Evolutionary conservation across 2,329 filamentous ascomycete genomes (phyloP), one percentile per base, ranked within the genome.

Genomic region (Aureobasidium namibiae): DNA sequence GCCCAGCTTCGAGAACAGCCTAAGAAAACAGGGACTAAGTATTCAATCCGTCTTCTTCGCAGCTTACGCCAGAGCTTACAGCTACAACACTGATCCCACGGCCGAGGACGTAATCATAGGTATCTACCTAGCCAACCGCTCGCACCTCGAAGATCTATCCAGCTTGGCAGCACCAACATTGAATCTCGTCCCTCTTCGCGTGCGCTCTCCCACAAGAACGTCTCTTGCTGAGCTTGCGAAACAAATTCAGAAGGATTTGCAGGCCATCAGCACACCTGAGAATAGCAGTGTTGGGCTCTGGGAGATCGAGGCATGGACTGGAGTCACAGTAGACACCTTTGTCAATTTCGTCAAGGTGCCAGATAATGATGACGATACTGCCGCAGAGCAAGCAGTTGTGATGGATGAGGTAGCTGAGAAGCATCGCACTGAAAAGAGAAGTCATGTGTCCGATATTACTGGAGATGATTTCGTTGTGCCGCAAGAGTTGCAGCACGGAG

Each of bases 51-150:
- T 94, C 0, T 85, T 96, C 69, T 83, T 95, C 60, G 89, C 90
- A 0, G 78, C 81, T 0, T 89, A 87, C 63, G 83, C 88, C 2
- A 82, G 79, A 62, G 67, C 78, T 6, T 77, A 80, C 66, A 75
- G 34, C 9, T 67, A 72, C 4, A 61, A 64, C 67, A 75, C 36
- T 2, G 31, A 31, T 13, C 16, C 42, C 5, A 23, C 45, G 2
- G 61, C 56, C 6, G 38, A 67, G 6, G 75, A 82, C 39, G 71
- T 89, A 1, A 73, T 90, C 0, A 79, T 96, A 53, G 92, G 91
- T 1, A 73, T 96, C 23, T 96, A 96, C 70, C 81, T 95, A 9
- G 89, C 90, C 42, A 95, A 95, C 69, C 82, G 90, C 54, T 79
- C 80, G 0, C 75, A 81, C 11, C 72, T 79, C 9, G 74, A 79